phyloP scores from a whole-genome alignment of 1,284 basidiomycete species.

The Cutaneotrichosporon sp. region DNA sequence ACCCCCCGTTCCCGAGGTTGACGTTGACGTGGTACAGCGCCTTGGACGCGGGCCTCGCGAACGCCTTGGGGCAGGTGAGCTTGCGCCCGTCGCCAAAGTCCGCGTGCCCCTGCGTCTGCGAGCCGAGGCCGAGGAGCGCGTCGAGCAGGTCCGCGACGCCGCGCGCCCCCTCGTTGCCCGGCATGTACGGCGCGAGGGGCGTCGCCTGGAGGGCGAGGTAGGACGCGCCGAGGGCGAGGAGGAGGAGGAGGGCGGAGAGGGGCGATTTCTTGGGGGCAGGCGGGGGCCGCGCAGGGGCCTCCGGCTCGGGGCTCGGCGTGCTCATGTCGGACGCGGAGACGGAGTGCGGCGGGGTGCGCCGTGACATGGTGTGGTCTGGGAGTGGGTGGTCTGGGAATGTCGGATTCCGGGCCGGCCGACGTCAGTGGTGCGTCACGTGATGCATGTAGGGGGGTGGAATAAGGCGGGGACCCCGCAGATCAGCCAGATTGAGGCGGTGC shows the following conservation, averaged over 20 bases:
- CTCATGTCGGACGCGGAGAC: background rate
- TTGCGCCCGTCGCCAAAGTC: constrained; percentile 45
- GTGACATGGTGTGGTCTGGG: too few species aligned
- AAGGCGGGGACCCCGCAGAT: too few species aligned
- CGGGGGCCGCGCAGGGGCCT: background rate
- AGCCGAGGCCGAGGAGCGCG: background rate
- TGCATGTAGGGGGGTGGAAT: too few species aligned
- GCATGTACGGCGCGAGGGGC: background rate
- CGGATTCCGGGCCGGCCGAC: too few species aligned
- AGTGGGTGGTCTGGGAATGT: too few species aligned
- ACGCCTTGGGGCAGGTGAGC: constrained; percentile 19
- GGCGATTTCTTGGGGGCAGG: background rate
- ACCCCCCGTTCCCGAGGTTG: constrained; percentile 47
- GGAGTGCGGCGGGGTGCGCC: background rate
- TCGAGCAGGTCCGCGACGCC: background rate
- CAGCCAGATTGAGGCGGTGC: too few species aligned
- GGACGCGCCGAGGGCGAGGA: background rate
- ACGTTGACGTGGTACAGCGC: constrained; percentile 40
- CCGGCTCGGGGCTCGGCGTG: background rate
- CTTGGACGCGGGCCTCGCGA: constrained; percentile 29
- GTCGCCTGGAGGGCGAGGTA: background rate
- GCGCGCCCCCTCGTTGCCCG: background rate
- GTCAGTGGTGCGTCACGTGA: too few species aligned
- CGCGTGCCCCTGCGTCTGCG: constrained; percentile 27
- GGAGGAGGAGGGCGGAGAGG: background rate